Percentiles rank a stretch among this genome's conserved stretches.
These are phyloP conservation scores for Sechiopsis laciniata DNA, from an alignment of 306 rosid genomes.

Conservation along the genomic window DNA sequence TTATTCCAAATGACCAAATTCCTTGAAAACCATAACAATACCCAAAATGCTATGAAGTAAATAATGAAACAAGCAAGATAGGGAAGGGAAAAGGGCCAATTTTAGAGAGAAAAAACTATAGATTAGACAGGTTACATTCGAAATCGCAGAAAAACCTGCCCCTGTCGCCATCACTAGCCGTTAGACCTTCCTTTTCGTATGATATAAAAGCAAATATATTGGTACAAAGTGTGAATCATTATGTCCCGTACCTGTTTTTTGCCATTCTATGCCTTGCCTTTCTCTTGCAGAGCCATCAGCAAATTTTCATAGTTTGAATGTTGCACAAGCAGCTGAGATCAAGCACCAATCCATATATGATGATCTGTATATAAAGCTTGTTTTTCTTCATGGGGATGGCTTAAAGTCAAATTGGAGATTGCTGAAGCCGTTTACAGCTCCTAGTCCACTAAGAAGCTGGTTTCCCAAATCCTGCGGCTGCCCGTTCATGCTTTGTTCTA, in stretches of 20 bases:
- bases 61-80: not conserved
- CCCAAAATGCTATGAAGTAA: slow-evolving; percentile 16
- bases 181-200: slow-evolving; percentile 50
- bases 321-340: slow-evolving; percentile 47
- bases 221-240: slow-evolving; percentile 56
- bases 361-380: slow-evolving; percentile 5
- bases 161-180: slow-evolving; percentile 41
- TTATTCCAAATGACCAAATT: not conserved
- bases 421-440: slow-evolving; percentile 70
- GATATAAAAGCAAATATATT: slow-evolving; percentile 54
- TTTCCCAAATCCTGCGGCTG: slow-evolving; percentile 77
- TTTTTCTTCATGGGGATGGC: slow-evolving; percentile 48
- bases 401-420: slow-evolving; percentile 91
- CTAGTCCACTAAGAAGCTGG: slow-evolving; percentile 78
- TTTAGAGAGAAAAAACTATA: slow-evolving; percentile 17
- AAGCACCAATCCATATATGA: slow-evolving; percentile 22
- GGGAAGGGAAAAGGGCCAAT: not conserved
- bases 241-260: slow-evolving; percentile 40
- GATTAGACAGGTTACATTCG: slow-evolving; percentile 36
- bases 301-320: slow-evolving; percentile 37
- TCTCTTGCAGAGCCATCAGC: slow-evolving; percentile 38
- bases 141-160: slow-evolving; percentile 35
- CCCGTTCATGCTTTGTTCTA: slow-evolving; percentile 76
- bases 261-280: slow-evolving; percentile 15
- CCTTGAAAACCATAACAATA: not conserved